Percentiles rank a stretch among this genome's conserved stretches.
Conservation (phyloP, 2,329 filamentous ascomycete species). For the Sporothrix sp. region DNA sequence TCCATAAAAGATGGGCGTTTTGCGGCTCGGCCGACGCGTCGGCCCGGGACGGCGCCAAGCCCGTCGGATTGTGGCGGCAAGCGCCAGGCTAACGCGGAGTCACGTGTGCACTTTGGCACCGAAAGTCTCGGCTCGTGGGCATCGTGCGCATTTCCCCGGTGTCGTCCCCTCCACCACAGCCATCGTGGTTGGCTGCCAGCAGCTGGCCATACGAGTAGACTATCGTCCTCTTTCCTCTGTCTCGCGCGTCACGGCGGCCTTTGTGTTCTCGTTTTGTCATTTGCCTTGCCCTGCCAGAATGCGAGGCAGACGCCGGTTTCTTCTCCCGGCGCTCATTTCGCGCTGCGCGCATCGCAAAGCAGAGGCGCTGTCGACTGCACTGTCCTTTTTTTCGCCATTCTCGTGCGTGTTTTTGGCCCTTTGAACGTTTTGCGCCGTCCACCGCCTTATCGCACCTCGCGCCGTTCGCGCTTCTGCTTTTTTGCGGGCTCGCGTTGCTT, state of each 20-base stretch:
- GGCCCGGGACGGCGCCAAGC: slow-evolving; percentile 7
- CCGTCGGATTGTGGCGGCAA: not conserved
- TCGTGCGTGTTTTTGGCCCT: not conserved
- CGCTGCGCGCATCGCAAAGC: not conserved
- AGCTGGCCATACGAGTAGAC: too few species aligned
- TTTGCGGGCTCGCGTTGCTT: not conserved
- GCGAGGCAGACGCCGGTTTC: not conserved
- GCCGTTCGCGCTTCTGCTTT: not conserved
- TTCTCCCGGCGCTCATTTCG: not conserved
- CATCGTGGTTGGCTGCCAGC: slow-evolving; percentile 6
- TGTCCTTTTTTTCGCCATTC: not conserved
- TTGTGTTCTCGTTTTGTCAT: not conserved
- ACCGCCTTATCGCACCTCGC: slow-evolving; percentile 3
- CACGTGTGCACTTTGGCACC: slow-evolving; percentile 15
- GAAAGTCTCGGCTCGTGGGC: not conserved
- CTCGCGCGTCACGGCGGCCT: not conserved
- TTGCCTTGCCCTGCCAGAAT: too few species aligned
- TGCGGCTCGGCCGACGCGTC: slow-evolving; percentile 9
- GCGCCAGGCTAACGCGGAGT: slow-evolving; percentile 16
- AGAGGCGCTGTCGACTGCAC: not conserved
- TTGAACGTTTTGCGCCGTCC: not conserved
- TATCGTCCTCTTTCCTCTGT: too few species aligned
- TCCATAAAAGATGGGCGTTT: rapidly evolving
- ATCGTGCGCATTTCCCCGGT: not conserved
- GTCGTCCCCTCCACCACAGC: not conserved